Conservation (phyloP, 2,329 filamentous ascomycete species). For the Metarhizium sp. region DNA sequence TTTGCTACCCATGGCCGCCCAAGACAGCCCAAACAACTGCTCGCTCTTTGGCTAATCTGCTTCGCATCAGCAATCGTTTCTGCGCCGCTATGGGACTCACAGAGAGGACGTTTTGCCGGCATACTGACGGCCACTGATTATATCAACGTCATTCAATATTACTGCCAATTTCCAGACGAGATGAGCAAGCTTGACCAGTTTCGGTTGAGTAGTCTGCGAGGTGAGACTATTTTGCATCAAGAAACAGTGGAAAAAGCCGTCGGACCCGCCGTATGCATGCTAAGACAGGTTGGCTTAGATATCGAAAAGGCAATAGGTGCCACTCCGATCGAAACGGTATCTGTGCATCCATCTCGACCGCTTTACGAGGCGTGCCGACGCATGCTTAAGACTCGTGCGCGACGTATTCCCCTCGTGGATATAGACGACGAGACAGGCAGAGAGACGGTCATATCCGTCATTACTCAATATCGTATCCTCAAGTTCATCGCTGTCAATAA, state of each 20-base stretch:
- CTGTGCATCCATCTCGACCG: slow-evolving; percentile 82
- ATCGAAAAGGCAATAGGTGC: slow-evolving; percentile 93
- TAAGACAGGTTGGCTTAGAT: slow-evolving; percentile 43
- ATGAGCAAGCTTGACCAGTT: slow-evolving; percentile 89
- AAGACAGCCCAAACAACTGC: background rate
- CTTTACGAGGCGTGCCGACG: slow-evolving; percentile 91
- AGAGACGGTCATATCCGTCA: slow-evolving; percentile 89
- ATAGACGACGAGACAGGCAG: slow-evolving; percentile 88
- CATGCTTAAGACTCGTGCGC: slow-evolving; percentile 88
- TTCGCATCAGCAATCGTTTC: slow-evolving; percentile 74
- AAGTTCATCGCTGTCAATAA: slow-evolving; percentile 97
- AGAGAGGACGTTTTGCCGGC: slow-evolving; percentile 84
- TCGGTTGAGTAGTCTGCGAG: slow-evolving; percentile 80
- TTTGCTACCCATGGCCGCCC: background rate
- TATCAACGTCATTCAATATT: slow-evolving; percentile 98
- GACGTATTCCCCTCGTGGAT: slow-evolving; percentile 88
- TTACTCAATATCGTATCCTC: slow-evolving; percentile 95
- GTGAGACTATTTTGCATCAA: slow-evolving; percentile 36
- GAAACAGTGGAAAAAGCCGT: too few relatives aligned
- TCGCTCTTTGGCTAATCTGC: background rate
- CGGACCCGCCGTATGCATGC: background rate
- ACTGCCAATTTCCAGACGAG: slow-evolving; percentile 92
- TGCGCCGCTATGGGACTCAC: slow-evolving; percentile 92
- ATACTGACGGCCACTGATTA: slow-evolving; percentile 94
- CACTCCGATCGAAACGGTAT: slow-evolving; percentile 84